Base-by-base conservation (phyloP, 768 basidiomycete species). In the Harrya chromipes region DNA sequence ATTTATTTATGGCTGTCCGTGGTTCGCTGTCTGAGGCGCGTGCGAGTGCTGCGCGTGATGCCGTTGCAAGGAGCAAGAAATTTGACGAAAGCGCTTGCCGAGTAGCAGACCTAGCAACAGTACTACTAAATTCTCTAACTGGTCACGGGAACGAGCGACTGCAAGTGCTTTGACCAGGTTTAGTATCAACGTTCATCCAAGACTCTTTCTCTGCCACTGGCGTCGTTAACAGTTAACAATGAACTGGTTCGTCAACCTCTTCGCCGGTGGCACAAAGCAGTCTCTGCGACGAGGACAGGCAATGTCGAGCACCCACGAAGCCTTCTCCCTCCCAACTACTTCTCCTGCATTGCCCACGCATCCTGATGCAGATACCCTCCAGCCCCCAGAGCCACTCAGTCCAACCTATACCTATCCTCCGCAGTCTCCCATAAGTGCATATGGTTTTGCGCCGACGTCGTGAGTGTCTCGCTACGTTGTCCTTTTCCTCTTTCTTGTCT, bases 381-480 rank as follows among this genome's bases (percentile, higher is more conserved):
- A 68, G 27, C 74, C 78, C 12, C 76, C 80, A 46, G 79, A 80
- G 42, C 71, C 76, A 13, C 68, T 67, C 53, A 77, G 68, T 27
- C 72, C 79, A 12, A 64, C 80, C 31, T 90, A 85, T 66, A 88
- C 90, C 39, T 92, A 93, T 66, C 90, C 90, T 13, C 90, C 89
- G 4, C 81, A 75, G 48, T 78, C 80, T 17, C 69, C 74, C 20
- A 65, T 67, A 16, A 65, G 73, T 33, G 58, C 79, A 9, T 89
- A 87, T 61, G 79, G 79, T 45, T 84, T 82, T 61, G 70, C 81
- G 8, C 78, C 83, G 36, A 72, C 80, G 3, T 74, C 78, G 84
- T 87, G 39, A 56, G 66, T 57, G 20, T 33, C 14, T 33, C 8
- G 13, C 27, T 34, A 20, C 61, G 46, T 47, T 49, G 13, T n/a